These are phyloP conservation scores for Fusarium equiseti DNA, from an alignment of 2,329 filamentous ascomycete genomes.

Conservation along the genomic window DNA sequence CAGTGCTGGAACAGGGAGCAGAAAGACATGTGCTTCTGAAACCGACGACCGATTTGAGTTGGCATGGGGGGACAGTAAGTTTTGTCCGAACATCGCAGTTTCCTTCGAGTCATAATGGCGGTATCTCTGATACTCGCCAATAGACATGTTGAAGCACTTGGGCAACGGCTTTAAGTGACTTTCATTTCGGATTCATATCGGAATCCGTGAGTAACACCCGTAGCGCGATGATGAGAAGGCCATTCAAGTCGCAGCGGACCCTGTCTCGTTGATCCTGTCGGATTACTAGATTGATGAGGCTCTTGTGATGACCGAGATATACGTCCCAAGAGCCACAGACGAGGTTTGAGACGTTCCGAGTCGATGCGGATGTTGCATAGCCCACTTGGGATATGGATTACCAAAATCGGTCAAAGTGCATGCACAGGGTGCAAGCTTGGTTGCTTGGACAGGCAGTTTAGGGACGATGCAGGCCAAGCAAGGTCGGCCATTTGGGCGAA, in stretches of 20 bases:
- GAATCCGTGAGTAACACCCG: slow-evolving; percentile 35
- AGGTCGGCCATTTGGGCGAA: slow-evolving; percentile 37
- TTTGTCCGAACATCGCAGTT: slow-evolving; percentile 34
- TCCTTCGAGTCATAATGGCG: slow-evolving; percentile 46
- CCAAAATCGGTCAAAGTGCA: slow-evolving; percentile 41
- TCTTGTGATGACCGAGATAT: slow-evolving; percentile 34
- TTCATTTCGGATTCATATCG: slow-evolving; percentile 31
- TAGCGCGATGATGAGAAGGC: slow-evolving; percentile 39
- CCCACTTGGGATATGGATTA: slow-evolving; percentile 37
- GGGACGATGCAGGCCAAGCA: slow-evolving; percentile 38
- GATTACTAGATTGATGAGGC: slow-evolving; percentile 43
- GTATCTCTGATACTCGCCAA: slow-evolving; percentile 43
- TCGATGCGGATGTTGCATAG: slow-evolving; percentile 30
- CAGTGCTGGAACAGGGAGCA: slow-evolving; percentile 18
- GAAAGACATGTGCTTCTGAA: slow-evolving; percentile 32
- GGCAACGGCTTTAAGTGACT: slow-evolving; percentile 35
- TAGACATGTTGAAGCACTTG: slow-evolving; percentile 40
- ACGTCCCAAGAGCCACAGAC: slow-evolving; percentile 34
- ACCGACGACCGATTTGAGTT: slow-evolving; percentile 29
- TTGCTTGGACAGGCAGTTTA: slow-evolving; percentile 38
- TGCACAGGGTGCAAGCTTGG: slow-evolving; percentile 35
- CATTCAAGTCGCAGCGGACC: slow-evolving; percentile 33
- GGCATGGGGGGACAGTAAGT: slow-evolving; percentile 39
- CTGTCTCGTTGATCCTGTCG: slow-evolving; percentile 32
- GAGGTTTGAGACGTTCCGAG: slow-evolving; percentile 41